Evolutionary conservation across 208 protist genomes (phyloP), one percentile per base, ranked within the genome.

Genomic region (Hexamita inflata): DNA sequence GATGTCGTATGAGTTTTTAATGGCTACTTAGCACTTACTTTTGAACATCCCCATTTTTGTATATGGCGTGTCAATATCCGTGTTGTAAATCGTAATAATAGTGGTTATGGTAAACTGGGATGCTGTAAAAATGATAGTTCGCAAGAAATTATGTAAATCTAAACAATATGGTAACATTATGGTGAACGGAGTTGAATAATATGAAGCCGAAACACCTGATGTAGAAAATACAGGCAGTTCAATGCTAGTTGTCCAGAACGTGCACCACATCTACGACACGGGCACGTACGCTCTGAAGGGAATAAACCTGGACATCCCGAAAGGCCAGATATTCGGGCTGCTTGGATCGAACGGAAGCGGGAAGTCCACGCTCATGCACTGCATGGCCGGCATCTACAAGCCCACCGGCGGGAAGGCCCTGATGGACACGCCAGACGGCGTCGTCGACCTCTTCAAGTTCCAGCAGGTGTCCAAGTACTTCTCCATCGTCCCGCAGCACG

Each of bases 401-500:
- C 45, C 45, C 11, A 53, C 45, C 19, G 4, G 11, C 11, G 45
- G 45, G 11, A 19, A 4, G 11, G 45, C 45, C 4, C 4, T 53
- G n/a, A n/a, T n/a, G n/a, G n/a, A n/a, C n/a, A n/a, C n/a, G n/a
- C n/a, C n/a, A n/a, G n/a, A n/a, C n/a, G n/a, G n/a, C n/a, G n/a
- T n/a, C n/a, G n/a, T n/a, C n/a, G n/a, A n/a, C n/a, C n/a, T n/a
- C n/a, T n/a, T n/a, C n/a, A n/a, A n/a, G n/a, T n/a, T n/a, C n/a
- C n/a, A n/a, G n/a, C n/a, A n/a, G n/a, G n/a, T n/a, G n/a, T n/a
- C n/a, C n/a, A n/a, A 70, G 32, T 24, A 32, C 64, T 32, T 70
- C 9, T 45, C 64, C 4, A 49, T 70, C 38, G 38, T 70, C 38
- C 64, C 64, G 4, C 64, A 70, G 64, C 30, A 45, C n/a, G 64